Conservation (phyloP, 768 basidiomycete species). For the Boletus eberwhitei region DNA sequence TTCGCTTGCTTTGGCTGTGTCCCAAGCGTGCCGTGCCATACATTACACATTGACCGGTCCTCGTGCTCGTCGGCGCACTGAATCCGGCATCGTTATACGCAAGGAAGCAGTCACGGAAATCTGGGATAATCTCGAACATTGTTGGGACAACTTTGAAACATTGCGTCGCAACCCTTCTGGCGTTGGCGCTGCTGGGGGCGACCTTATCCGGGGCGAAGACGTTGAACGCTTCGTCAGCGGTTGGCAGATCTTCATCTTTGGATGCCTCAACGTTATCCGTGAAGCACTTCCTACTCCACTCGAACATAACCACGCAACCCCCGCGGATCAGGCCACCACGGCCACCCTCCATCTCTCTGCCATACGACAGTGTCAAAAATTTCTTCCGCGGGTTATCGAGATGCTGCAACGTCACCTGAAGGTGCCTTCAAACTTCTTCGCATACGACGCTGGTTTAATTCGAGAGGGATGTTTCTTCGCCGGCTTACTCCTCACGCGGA, state of each 20-base stretch:
- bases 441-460: slow-evolving; percentile 82
- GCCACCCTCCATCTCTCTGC: slow-evolving; percentile 49
- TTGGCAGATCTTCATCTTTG: slow-evolving; percentile 93
- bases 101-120: slow-evolving; percentile 65
- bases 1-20: slow-evolving; percentile 69
- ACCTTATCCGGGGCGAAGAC: slow-evolving; percentile 45
- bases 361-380: slow-evolving; percentile 42
- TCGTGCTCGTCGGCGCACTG: slow-evolving; percentile 58
- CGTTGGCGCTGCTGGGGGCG: slow-evolving; percentile 36
- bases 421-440: slow-evolving; percentile 54
- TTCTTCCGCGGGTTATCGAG: slow-evolving; percentile 49
- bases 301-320: slow-evolving; percentile 40
- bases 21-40: slow-evolving; percentile 72
- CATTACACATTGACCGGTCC: slow-evolving; percentile 77
- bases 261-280: slow-evolving; percentile 86
- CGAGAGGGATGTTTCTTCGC: slow-evolving; percentile 91
- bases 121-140: slow-evolving; percentile 81
- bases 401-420: slow-evolving; percentile 51
- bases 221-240: slow-evolving; percentile 70
- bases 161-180: slow-evolving; percentile 48
- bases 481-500: slow-evolving; percentile 67
- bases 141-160: slow-evolving; percentile 80
- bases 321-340: slow-evolving; percentile 44
- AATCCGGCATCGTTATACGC: slow-evolving; percentile 53
- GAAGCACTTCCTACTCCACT: slow-evolving; percentile 59